A percentile compares a stretch with the other conserved stretches of the same genome.
phyloP scores from a whole-genome alignment of 768 basidiomycete genomes.

The Rhodocollybia butyracea region DNA sequence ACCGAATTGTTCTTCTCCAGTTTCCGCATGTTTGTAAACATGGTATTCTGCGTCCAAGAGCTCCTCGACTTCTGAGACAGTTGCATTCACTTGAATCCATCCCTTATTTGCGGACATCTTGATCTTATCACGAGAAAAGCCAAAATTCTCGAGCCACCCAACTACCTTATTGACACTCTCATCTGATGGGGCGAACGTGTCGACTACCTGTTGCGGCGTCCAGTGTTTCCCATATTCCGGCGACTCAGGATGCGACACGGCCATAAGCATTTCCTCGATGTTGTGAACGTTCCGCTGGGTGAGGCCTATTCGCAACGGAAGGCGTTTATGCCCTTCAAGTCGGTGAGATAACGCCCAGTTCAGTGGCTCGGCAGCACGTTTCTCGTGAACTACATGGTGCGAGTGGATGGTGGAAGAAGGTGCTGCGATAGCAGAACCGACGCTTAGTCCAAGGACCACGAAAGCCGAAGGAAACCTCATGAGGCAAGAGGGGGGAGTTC shows the following conservation, averaged over 20 bases:
- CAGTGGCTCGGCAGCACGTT: conserved; percentile 27
- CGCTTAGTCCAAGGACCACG: neutral
- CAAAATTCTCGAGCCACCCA: conserved; percentile 35
- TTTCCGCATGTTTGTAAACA: conserved; percentile 33
- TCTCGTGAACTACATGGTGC: conserved; percentile 33
- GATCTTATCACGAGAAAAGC: conserved; percentile 32
- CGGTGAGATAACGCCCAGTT: conserved; percentile 29
- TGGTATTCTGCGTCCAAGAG: conserved; percentile 40
- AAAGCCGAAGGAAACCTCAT: neutral
- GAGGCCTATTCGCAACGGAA: conserved; percentile 46
- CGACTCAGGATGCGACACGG: conserved; percentile 42
- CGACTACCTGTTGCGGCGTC: conserved; percentile 33
- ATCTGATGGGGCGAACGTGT: conserved; percentile 38
- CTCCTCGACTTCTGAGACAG: conserved; percentile 39
- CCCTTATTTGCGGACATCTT: conserved; percentile 26
- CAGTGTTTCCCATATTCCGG: conserved; percentile 45
- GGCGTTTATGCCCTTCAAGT: conserved; percentile 23
- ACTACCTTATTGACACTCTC: conserved; percentile 34
- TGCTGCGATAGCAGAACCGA: neutral
- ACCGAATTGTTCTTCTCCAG: conserved; percentile 36
- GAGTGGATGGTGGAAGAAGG: conserved; percentile 9
- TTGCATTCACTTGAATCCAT: conserved; percentile 39
- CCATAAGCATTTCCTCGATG: conserved; percentile 37
- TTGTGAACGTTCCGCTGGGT: conserved; percentile 36
- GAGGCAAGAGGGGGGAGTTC: neutral